phyloP scores from a whole-genome alignment of 2,329 filamentous ascomycete genomes.

The Apiospora arundinis region DNA sequence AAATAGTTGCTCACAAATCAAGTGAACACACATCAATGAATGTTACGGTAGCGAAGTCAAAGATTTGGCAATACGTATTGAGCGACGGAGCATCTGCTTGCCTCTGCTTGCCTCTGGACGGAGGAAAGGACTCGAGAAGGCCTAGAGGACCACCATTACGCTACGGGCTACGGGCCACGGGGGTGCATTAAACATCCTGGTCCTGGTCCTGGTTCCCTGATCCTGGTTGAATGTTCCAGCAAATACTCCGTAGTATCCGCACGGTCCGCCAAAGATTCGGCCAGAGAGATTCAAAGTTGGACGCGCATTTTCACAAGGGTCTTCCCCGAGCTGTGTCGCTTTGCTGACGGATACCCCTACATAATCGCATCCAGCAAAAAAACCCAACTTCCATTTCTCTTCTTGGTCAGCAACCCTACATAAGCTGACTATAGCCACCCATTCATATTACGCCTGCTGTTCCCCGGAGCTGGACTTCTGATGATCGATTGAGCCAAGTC shows the following conservation, averaged over 20 bases:
- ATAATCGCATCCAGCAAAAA: slow-evolving; percentile 1
- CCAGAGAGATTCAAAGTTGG: not conserved
- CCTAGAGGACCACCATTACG: not conserved
- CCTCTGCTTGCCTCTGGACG: not conserved
- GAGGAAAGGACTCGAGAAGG: too few relatives aligned
- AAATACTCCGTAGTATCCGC: slow-evolving; percentile 22
- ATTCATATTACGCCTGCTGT: not conserved
- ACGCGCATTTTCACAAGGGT: slow-evolving; percentile 9
- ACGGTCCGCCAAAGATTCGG: slow-evolving; percentile 22
- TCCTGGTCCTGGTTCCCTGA: not conserved
- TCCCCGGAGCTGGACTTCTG: slow-evolving; percentile 25
- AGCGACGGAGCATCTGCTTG: not conserved
- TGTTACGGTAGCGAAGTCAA: not conserved
- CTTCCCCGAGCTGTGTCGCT: not conserved
- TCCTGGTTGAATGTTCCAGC: slow-evolving; percentile 6
- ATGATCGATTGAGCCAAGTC: slow-evolving; percentile 18
- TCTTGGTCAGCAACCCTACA: slow-evolving; percentile 10
- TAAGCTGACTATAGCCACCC: slow-evolving; percentile 23
- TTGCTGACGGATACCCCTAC: slow-evolving; percentile 3
- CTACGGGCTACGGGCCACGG: not conserved
- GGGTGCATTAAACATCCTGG: not conserved
- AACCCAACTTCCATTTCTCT: not conserved
- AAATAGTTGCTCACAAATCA: not conserved
- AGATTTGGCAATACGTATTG: not conserved
- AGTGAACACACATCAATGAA: not conserved